Conservation (phyloP, 176 grass and related monocot genomes). For the Raddia guianensis region DNA sequence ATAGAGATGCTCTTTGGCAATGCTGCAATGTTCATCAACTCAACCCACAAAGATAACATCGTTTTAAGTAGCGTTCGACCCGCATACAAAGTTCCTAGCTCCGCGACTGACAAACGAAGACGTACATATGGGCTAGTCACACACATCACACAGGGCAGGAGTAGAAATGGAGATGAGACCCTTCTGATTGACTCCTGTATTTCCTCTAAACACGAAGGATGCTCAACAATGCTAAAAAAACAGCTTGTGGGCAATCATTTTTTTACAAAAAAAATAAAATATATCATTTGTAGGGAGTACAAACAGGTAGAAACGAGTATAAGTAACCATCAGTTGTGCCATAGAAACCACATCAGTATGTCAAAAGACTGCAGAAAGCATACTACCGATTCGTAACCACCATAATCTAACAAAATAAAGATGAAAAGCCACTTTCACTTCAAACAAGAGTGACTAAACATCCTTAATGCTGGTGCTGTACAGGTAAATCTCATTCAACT, state of each 20-base stretch:
- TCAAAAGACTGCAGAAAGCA: conserved; percentile 3
- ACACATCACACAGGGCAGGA: too few species aligned
- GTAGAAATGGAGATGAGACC: too few species aligned
- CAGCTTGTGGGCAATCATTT: too few species aligned
- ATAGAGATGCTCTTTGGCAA: too few species aligned
- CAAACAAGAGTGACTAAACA: conserved; percentile 1
- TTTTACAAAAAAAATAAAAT: neutral
- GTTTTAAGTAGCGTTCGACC: too few species aligned
- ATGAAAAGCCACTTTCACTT: neutral
- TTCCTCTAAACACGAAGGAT: too few species aligned
- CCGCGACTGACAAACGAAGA: too few species aligned
- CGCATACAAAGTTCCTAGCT: too few species aligned
- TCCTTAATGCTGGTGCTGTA: conserved; percentile 22
- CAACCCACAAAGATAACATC: too few species aligned
- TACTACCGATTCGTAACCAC: neutral
- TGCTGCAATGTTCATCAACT: neutral
- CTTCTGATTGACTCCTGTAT: too few species aligned
- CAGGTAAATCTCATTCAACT: conserved; percentile 27
- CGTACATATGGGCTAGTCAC: too few species aligned
- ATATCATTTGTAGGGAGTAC: neutral
- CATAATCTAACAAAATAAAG: neutral
- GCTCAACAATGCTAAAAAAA: too few species aligned
- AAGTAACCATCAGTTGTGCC: neutral
- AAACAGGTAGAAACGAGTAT: neutral
- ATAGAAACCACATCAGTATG: neutral